These are phyloP conservation scores for Fusarium mundagurra DNA, from an alignment of 2,329 filamentous ascomycete genomes.

Conservation along the genomic window DNA sequence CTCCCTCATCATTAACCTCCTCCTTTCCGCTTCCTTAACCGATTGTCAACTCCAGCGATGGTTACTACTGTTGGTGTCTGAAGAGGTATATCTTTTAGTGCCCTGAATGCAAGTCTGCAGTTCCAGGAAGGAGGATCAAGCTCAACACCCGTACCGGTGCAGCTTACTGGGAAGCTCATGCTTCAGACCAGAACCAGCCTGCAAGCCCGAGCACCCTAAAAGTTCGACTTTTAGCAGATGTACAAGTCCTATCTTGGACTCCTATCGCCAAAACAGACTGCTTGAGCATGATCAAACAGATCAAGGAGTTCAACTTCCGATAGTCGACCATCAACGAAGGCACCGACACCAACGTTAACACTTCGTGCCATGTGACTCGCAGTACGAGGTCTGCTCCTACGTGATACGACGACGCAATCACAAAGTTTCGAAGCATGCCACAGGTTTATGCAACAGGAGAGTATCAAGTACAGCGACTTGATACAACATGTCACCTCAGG, in stretches of 20 bases:
- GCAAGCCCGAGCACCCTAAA: background rate
- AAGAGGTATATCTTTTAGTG: background rate
- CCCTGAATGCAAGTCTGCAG: background rate
- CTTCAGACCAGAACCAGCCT: background rate
- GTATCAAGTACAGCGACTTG: background rate
- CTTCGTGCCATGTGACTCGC: background rate
- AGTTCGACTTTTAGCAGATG: background rate
- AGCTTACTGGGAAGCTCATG: background rate
- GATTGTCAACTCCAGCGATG: background rate
- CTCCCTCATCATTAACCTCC: no score
- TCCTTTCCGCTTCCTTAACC: background rate
- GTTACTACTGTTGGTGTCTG: background rate
- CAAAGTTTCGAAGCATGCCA: background rate
- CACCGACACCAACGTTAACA: background rate
- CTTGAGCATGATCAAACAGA: background rate
- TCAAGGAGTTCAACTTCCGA: background rate
- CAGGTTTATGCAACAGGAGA: background rate
- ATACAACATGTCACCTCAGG: no score
- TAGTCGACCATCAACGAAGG: background rate
- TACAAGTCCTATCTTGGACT: background rate
- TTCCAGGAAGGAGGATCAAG: background rate
- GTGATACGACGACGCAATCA: background rate
- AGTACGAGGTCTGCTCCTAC: no score
- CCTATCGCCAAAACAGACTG: background rate
- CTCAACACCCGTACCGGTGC: background rate